phyloP scores from a whole-genome alignment of 305 asterid species.

The Ilex paraguariensis region DNA sequence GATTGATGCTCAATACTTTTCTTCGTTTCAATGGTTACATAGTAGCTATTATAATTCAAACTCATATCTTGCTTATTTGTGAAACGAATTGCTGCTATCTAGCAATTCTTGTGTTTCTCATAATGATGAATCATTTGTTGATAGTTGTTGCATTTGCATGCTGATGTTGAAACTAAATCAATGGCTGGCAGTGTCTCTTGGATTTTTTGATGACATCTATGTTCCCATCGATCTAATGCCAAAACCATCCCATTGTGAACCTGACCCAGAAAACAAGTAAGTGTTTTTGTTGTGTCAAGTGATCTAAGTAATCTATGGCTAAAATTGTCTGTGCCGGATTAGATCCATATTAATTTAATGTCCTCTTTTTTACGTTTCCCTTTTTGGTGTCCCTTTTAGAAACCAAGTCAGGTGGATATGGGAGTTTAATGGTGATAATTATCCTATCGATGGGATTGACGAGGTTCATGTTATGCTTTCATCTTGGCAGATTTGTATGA shows the following conservation, averaged over 20 bases:
- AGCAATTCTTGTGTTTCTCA: no score
- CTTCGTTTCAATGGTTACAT: no score
- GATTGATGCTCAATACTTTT: no score
- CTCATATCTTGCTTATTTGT: no score
- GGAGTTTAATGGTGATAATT: conserved; percentile 44
- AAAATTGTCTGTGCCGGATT: no score
- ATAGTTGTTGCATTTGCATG: no score
- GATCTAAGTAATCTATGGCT: not conserved
- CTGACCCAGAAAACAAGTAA: conserved; percentile 61
- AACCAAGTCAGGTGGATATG: conserved; percentile 61
- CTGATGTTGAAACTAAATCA: not conserved
- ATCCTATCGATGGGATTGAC: conserved; percentile 51
- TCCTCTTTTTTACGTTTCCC: not conserved
- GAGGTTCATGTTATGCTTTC: conserved; percentile 44
- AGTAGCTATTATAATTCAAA: no score
- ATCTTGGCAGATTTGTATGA: not conserved
- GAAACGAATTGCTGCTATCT: no score
- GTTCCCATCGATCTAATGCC: conserved; percentile 59
- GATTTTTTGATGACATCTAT: conserved; percentile 81
- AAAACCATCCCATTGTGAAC: conserved; percentile 46
- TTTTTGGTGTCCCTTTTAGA: conserved; percentile 30
- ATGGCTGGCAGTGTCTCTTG: conserved; percentile 60
- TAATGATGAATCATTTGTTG: no score
- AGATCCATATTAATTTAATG: no score
- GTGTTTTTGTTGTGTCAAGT: conserved; percentile 12